Base-by-base conservation (phyloP, 2,329 filamentous ascomycete genomes). In the Fusarium pseudonygamai region DNA sequence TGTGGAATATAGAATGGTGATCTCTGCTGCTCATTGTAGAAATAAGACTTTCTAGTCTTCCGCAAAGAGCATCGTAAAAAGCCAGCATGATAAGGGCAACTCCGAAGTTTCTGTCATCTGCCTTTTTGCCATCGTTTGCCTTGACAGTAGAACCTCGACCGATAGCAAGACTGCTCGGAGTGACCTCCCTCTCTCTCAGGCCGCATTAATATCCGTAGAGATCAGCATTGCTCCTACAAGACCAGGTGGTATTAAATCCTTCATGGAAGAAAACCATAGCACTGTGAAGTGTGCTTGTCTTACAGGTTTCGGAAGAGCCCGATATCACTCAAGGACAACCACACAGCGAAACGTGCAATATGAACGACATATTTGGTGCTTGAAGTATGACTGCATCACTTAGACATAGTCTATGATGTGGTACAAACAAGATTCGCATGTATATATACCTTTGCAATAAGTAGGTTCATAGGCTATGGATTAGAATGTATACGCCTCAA, bases 301-400 rank as follows among this genome's bases (percentile, higher is more conserved):
- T 20, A 26, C 6, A 26, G 30, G 2, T 20, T 24, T 36, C 16
- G 13, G 6, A 50, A 24, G 16, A 24, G 79, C 16, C 78, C 74
- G 22, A 79, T 45, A 13, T 78, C 78, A 32, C 77, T 78, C 72
- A 80, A 81, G 28, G 75, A 78, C 22, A 26, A 20, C 30, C 30
- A 50, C 4, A 7, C 16, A 11, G 12, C 30, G 12, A 24, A 34
- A 50, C 6, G 22, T n/a, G 20, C n/a, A 20, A 34, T 5, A 36
- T 34, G 12, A 15, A 52, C 13, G 16, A 20, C 3, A 24, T 24
- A 20, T 6, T 34, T 26, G 12, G n/a, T 36, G 13, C 14, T 36
- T 24, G 16, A 18, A 34, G n/a, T 18, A 52, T 9, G n/a, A 26
- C 9, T 24, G 16, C 16, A 14, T 24, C 9, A 32, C 20, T 49